Evolutionary conservation across 2,329 filamentous ascomycete genomes (phyloP).

Genomic region (Aspergillus jensenii): DNA sequence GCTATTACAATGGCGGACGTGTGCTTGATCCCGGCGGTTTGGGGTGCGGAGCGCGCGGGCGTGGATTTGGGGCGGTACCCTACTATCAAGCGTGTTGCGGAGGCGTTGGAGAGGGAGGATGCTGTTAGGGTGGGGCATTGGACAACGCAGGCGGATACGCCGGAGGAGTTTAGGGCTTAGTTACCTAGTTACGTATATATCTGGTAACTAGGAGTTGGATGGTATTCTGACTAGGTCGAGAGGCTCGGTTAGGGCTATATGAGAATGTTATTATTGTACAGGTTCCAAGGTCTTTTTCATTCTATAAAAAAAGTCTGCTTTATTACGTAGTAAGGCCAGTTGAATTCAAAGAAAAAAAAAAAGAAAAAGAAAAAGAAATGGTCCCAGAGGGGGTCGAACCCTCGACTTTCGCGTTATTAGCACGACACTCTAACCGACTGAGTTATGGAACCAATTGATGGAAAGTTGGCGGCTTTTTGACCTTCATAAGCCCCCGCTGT

Average conservation of each 20-base stretch:
- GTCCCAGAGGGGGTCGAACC: conserved; percentile 2
- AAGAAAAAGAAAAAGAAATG: not conserved
- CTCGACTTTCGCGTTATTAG: conserved; percentile 1
- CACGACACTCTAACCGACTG: not conserved
- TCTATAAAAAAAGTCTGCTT: not conserved
- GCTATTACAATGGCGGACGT: conserved; percentile 59
- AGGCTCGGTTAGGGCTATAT: too few species aligned
- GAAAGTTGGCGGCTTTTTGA: not conserved
- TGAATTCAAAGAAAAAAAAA: not conserved
- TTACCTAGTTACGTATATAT: not conserved
- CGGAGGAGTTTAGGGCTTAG: conserved; percentile 42
- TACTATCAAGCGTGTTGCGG: conserved; percentile 47
- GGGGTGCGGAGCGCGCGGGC: conserved; percentile 56
- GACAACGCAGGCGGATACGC: conserved; percentile 56
- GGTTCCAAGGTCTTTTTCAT: not conserved
- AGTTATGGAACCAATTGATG: not conserved
- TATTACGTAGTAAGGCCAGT: too few species aligned
- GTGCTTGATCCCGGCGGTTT: conserved; percentile 58
- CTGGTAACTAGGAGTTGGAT: not conserved
- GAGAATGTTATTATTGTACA: not conserved
- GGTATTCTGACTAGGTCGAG: too few species aligned
- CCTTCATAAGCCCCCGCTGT: not conserved
- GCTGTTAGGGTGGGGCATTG: conserved; percentile 56
- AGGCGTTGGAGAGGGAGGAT: conserved; percentile 48
- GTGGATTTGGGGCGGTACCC: conserved; percentile 55